phyloP scores from a whole-genome alignment of 768 basidiomycete genomes.

The Rhodotorula kratochvilovae region DNA sequence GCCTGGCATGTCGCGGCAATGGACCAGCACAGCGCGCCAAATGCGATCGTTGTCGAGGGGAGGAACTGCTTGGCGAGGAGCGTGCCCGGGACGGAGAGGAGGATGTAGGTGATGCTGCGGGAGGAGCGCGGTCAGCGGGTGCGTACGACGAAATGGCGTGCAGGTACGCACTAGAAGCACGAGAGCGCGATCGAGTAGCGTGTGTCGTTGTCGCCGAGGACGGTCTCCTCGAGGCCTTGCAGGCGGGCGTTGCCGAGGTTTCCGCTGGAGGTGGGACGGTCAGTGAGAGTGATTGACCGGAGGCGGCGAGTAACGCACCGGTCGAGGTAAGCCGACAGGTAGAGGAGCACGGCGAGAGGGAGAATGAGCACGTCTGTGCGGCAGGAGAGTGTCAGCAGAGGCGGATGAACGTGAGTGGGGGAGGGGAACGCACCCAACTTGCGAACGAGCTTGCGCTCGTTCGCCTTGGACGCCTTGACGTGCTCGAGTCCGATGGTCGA shows the following conservation, averaged over 20 bases:
- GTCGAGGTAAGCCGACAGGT: conserved; percentile 51
- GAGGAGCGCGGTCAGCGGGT: conserved; percentile 6
- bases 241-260: conserved; percentile 48
- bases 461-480: conserved; percentile 4
- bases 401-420: neutral
- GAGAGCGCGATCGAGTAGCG: conserved; percentile 47
- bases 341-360: conserved; percentile 49
- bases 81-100: conserved; percentile 44
- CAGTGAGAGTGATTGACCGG: no score
- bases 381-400: neutral
- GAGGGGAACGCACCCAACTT: conserved; percentile 32
- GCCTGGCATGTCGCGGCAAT: conserved; percentile 49
- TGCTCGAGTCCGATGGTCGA: conserved; percentile 23
- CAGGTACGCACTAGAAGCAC: conserved; percentile 14
- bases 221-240: conserved; percentile 46
- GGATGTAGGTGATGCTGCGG: conserved; percentile 49
- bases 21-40: conserved; percentile 49
- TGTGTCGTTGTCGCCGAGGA: conserved; percentile 45
- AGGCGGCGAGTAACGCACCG: conserved; percentile 22
- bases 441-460: conserved; percentile 22
- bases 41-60: conserved; percentile 48
- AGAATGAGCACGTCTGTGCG: conserved; percentile 46
- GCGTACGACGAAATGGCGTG: neutral
- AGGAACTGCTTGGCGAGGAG: conserved; percentile 44
- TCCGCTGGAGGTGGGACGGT: conserved; percentile 19